Base-by-base conservation (phyloP, 2,329 filamentous ascomycete species). In the Chrysoporthe austroafricana region DNA sequence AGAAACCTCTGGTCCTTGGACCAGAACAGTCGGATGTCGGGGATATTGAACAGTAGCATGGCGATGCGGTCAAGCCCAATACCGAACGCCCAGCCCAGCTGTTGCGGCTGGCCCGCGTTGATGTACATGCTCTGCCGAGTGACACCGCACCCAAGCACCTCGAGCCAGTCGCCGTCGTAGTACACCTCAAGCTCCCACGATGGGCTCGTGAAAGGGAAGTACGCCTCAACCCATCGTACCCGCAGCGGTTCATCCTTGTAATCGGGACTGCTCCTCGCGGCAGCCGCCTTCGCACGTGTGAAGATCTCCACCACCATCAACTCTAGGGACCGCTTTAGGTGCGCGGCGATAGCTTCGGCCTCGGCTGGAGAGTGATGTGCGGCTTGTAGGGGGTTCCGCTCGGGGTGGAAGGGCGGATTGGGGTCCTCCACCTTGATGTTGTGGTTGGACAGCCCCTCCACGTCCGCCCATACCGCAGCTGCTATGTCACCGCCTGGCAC, bases 11-110 rank as follows among this genome's bases (percentile, higher is more conserved):
- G 76, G 77, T 99, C 96, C 65, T 84, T 83, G 43, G 92, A 96
- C 96, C 96, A 99, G 82, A 99, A 98, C 4, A 98, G 88, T 14
- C 96, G 90, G 73, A 99, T 99, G 76, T 99, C 96, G 0, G 94
- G 93, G 68, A 99, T 97, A 68, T 92, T 91, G 83, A 97, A 99
- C 34, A 99, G 87, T 46, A 99, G 87, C 96, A 99, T 99, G 69
- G 96, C 95, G 71, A 99, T 95, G 70, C 96, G 89, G 79, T 99
- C 96, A 39, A 99, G 86, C 2, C 96, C 96, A 21, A 98, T 84
- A 46, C 96, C 96, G 79, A 98, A 99, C 0, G 96, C 96, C 96
- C 96, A 99, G 5, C 94, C 95, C 2, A 97, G 79, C 74, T 92
- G 89, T 66, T 87, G 82, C 3, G 91, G 88, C 58, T 93, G 88